Evolutionary conservation across 768 basidiomycete species (phyloP), one percentile per base, ranked within the genome.

Genomic region (Leccinellum albellum): DNA sequence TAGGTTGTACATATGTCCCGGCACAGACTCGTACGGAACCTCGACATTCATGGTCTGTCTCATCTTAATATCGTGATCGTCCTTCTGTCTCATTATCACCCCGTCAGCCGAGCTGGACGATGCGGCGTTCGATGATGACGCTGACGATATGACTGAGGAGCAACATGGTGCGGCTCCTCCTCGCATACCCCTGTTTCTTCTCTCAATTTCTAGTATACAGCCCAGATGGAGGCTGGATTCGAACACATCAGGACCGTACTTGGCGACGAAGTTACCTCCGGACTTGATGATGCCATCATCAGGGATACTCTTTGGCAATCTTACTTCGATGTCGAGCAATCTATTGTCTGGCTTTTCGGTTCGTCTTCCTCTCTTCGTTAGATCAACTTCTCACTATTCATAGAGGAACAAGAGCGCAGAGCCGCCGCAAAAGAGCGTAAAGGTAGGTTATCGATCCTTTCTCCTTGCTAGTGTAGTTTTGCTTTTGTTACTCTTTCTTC

Each of bases 1-100:
- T n/a, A n/a, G n/a, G 10, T 12, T 46, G 53, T 37, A 58, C 31
- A 51, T 49, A 61, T 98, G 94, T 98, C 96, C 6, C 81, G 97
- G 71, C 97, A 98, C 74, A 86, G 94, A 68, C 82, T 87, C 73
- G 79, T 98, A 61, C 81, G 90, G 61, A 94, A 94, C 74, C 76
- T 98, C 28, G 85, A 97, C 71, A 76, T 97, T 42, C 77, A 84
- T 56, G 87, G 89, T 87, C 47, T 28, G 72, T 56, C 29, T 24
- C 13, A 42, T 35, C 12, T 50, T 51, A 1, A 3, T 49, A 51
- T 40, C 13, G 4, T 2, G 17, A 2, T 4, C 28, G 32, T 31
- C 13, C 17, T 13, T 54, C 2, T 26, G 35, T 50, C 49, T 56
- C 53, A 54, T 10, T 57, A 12, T 50, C 42, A 23, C 13, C 23